Percentiles rank a stretch among this genome's conserved stretches.
These are phyloP conservation scores for Talaromyces thailandensis DNA, from an alignment of 495 filamentous ascomycete genomes.

Conservation along the genomic window DNA sequence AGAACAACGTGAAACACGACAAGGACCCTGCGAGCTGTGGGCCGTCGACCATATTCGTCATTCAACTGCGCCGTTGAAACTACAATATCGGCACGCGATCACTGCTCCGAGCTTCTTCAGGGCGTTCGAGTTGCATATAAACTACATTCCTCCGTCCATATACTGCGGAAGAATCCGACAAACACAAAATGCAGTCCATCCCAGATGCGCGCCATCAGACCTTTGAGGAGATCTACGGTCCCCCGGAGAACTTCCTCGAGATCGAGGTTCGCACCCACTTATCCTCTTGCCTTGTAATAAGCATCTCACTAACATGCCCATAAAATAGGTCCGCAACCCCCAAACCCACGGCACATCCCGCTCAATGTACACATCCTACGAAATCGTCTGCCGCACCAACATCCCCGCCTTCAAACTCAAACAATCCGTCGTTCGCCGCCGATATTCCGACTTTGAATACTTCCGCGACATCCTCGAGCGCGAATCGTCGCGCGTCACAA, in stretches of 20 bases:
- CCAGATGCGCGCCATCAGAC: conserved; percentile 82
- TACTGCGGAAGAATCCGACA: neutral
- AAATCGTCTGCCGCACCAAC: conserved; percentile 94
- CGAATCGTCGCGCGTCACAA: conserved; percentile 87
- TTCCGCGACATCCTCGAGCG: conserved; percentile 98
- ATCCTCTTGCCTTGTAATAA: neutral
- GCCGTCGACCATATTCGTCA: neutral
- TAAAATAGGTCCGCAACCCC: conserved; percentile 67
- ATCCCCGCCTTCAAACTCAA: conserved; percentile 94
- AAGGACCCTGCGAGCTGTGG: neutral
- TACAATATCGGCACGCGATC: neutral
- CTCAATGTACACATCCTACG: conserved; percentile 97
- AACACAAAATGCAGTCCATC: conserved; percentile 63
- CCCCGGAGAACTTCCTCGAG: conserved; percentile 97
- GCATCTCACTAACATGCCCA: neutral
- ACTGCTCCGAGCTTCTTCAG: neutral
- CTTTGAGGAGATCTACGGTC: conserved; percentile 98
- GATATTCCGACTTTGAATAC: conserved; percentile 97
- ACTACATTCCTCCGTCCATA: neutral
- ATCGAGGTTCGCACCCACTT: conserved; percentile 66
- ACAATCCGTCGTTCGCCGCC: conserved; percentile 75
- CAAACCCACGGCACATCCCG: conserved; percentile 92
- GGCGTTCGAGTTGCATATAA: neutral
- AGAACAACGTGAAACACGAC: neutral
- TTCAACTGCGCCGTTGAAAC: neutral